phyloP scores from a whole-genome alignment of 441 rosid genomes.

The Flueggea neowawraea region DNA sequence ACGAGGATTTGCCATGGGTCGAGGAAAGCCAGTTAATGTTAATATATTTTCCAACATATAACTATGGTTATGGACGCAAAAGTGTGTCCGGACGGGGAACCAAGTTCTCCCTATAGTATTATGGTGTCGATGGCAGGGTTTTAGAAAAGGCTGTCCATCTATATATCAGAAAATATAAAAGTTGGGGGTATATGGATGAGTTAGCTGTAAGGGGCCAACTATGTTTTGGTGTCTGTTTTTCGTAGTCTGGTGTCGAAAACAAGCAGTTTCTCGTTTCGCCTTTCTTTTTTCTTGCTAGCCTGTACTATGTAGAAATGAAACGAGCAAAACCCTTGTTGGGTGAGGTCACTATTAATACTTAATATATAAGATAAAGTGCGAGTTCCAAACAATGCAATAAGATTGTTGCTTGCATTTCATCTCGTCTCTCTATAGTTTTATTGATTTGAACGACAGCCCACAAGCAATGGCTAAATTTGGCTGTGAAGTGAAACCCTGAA shows the following conservation, averaged over 20 bases:
- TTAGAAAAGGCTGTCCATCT: constrained; percentile 18
- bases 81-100: too few species aligned
- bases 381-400: constrained; percentile 5
- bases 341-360: constrained; percentile 1
- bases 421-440: background rate
- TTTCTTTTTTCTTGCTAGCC: background rate
- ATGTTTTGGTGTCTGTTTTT: background rate
- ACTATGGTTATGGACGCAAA: too few species aligned
- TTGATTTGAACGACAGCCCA: background rate
- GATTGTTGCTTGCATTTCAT: background rate
- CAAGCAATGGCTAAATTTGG: too few species aligned
- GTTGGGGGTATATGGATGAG: too few species aligned
- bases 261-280: background rate
- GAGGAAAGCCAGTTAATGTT: constrained; percentile 80
- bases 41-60: constrained; percentile 15
- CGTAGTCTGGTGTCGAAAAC: constrained; percentile 13
- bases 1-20: constrained; percentile 91
- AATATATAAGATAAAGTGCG: constrained; percentile 8
- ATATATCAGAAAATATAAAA: background rate
- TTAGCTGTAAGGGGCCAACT: background rate
- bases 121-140: constrained; percentile 29
- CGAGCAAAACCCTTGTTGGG: constrained; percentile 2
- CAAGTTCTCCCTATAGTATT: background rate
- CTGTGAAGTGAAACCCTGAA: too few species aligned
- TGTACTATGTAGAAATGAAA: constrained; percentile 21